Conservation (phyloP, 129 eudicot species). For the Centaurea solstitialis region DNA sequence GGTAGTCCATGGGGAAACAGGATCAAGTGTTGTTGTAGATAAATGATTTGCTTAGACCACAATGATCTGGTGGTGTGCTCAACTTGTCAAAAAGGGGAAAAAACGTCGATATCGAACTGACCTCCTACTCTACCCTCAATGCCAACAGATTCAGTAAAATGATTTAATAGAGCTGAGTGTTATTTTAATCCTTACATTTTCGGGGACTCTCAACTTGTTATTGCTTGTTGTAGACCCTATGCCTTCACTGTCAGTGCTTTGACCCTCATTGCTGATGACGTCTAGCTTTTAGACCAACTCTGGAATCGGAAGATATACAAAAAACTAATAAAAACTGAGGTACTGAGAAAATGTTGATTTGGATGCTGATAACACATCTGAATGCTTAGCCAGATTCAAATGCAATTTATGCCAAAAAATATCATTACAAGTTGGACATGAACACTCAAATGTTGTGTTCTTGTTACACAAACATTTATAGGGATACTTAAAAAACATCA, state of each 20-base stretch:
- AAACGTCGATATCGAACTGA: no score
- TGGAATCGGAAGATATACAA: neutral
- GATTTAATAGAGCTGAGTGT: no score
- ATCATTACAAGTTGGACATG: neutral
- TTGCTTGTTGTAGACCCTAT: no score
- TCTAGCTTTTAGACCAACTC: constrained; percentile 6
- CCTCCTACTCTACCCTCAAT: no score
- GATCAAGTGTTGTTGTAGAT: neutral
- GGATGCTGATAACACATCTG: neutral
- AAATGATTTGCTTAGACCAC: neutral
- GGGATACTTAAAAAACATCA: neutral
- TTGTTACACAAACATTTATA: neutral
- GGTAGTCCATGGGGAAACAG: no score
- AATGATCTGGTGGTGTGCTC: neutral
- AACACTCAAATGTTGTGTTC: neutral
- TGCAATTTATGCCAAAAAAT: neutral
- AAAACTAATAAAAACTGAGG: neutral
- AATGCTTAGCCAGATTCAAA: neutral
- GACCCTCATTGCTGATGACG: neutral
- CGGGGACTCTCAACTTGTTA: no score
- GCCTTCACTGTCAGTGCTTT: neutral
- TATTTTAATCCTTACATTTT: no score
- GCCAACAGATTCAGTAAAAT: no score
- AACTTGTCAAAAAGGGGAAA: neutral
- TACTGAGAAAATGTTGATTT: neutral